Percentiles rank a stretch among this genome's conserved stretches.
Conservation (phyloP, 257 asterid genomes). For the Paulownia fortunei region DNA sequence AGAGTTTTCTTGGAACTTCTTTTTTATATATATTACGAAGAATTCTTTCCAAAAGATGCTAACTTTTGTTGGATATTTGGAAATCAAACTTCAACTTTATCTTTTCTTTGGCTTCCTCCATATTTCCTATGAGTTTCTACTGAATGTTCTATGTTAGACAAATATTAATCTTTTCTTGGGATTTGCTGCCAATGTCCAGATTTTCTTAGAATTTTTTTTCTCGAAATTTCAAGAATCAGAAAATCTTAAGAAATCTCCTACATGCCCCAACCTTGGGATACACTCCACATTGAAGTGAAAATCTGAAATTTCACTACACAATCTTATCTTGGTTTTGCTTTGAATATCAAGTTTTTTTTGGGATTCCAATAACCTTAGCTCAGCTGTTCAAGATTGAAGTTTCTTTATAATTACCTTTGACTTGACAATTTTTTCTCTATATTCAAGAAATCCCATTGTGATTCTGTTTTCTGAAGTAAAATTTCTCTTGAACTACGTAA, state of each 20-base stretch:
- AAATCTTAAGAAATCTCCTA: too few relatives aligned
- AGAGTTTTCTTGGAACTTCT: background rate
- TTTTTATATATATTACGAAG: background rate
- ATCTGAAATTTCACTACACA: background rate
- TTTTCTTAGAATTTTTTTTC: background rate
- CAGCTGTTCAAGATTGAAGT: background rate
- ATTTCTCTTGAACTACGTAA: background rate
- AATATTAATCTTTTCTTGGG: slow-evolving; percentile 10
- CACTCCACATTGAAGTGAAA: slow-evolving; percentile 2
- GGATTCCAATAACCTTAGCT: background rate
- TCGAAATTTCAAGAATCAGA: background rate
- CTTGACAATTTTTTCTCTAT: background rate
- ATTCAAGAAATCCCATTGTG: slow-evolving; percentile 14
- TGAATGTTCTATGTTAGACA: background rate
- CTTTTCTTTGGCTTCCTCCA: slow-evolving; percentile 24
- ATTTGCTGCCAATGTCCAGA: slow-evolving; percentile 11
- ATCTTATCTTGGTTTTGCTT: background rate
- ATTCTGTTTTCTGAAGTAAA: background rate
- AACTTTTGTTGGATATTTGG: background rate
- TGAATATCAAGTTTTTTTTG: background rate
- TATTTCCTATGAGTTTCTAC: background rate
- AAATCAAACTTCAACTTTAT: slow-evolving; percentile 15
- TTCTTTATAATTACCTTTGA: background rate
- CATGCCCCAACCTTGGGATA: background rate
- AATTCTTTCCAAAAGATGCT: background rate